Evolutionary conservation across 106 monocot species (phyloP), one percentile per base, ranked within the genome.

Genomic region (Cymbidium sinense): DNA sequence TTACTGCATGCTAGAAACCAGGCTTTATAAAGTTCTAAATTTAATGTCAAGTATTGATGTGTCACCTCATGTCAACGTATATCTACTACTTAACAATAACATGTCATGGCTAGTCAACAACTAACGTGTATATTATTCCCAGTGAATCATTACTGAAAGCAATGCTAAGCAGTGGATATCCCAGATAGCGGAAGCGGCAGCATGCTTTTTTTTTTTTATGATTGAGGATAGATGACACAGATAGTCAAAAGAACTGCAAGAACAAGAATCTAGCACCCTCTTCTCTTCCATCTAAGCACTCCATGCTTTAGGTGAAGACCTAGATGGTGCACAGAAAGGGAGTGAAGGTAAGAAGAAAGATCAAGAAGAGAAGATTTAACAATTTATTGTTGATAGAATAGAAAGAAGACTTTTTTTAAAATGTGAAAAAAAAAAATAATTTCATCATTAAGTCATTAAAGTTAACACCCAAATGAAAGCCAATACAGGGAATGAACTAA

Each of bases 401-500:
- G 31, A 4, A 34, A 70, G 18, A 35, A 35, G 20, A 36, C 2
- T 7, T 35, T 70, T 70, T 70, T 18, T n/a, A 28, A 30, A 9
- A 29, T 30, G 69, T 69, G 1, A 28, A 67, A 29, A 67, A 67
- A 11, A 15, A 69, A 69, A 69, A 17, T 17, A 11, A 75, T 13
- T 76, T 17, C 31, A 51, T 34, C 15, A 61, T 54, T 7, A 77
- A 36, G 4, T 10, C 50, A 21, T n/a, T 21, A 8, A 62, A 62
- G 6, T 25, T 18, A 76, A 19, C 35, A 58, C 11, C 28, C 33
- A 69, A 33, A 69, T 69, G 34, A 69, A 12, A 33, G 15, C 31
- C 29, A 69, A 69, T 34, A 69, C 69, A 34, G 11, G 69, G 29
- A 34, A 69, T 69, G 69, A 33, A 69, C 28, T 41, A 69, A 78